phyloP scores from a whole-genome alignment of 2,329 filamentous ascomycete genomes.

The Fusarium pininemorale region DNA sequence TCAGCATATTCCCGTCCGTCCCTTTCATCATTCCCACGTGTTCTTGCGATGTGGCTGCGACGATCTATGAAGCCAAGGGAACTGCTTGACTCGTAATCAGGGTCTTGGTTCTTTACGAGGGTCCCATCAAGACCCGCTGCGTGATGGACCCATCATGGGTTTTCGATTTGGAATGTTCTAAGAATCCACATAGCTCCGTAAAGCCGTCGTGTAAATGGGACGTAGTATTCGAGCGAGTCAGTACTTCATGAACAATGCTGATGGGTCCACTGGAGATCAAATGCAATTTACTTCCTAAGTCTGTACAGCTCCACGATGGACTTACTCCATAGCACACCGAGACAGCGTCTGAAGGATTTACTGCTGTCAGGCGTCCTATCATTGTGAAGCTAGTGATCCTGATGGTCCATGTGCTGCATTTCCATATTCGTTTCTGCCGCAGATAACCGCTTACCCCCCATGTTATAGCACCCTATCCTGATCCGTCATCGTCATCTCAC shows the following conservation, averaged over 20 bases:
- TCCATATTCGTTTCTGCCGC: slow-evolving; percentile 15
- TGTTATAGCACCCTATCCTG: neutral
- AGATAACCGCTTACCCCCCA: slow-evolving; percentile 15
- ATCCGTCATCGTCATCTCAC: slow-evolving; percentile 8
- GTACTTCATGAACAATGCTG: neutral
- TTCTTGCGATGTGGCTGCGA: neutral
- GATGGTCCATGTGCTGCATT: slow-evolving; percentile 2
- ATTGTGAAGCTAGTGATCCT: neutral
- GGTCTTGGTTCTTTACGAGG: neutral
- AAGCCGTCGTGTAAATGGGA: neutral
- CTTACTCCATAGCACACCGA: neutral
- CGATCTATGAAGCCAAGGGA: neutral
- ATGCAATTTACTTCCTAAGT: neutral
- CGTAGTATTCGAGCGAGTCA: neutral
- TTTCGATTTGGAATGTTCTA: neutral
- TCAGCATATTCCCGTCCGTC: neutral
- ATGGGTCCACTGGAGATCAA: neutral
- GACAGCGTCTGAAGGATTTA: neutral
- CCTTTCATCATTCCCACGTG: neutral
- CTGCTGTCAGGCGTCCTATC: neutral
- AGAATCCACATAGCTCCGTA: neutral
- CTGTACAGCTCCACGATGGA: neutral
- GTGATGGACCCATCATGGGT: neutral
- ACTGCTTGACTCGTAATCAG: neutral
- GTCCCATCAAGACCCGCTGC: neutral